These are phyloP conservation scores for Antrodiella citrinella DNA, from an alignment of 768 basidiomycete species.

Conservation along the genomic window DNA sequence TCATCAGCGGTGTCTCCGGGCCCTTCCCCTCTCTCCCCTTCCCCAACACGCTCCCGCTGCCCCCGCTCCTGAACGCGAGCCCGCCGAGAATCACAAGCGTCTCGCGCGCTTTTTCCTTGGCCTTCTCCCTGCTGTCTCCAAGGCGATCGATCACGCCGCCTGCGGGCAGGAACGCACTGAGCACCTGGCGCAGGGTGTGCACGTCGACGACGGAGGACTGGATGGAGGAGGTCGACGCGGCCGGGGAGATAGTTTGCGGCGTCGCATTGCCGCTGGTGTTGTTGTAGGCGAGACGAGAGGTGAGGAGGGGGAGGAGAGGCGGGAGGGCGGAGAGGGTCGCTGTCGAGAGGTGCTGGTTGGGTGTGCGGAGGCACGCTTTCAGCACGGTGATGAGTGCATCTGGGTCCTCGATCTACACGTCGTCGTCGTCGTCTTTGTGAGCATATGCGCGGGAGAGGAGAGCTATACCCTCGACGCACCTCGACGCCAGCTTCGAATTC, in stretches of 20 bases:
- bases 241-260: conserved; percentile 29
- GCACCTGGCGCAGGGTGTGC: conserved; percentile 54
- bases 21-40: conserved; percentile 50
- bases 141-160: conserved; percentile 79
- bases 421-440: not conserved
- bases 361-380: conserved; percentile 67
- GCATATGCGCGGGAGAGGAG: conserved; percentile 13
- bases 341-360: conserved; percentile 75
- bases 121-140: conserved; percentile 65
- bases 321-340: conserved; percentile 70
- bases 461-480: conserved; percentile 35
- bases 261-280: conserved; percentile 16
- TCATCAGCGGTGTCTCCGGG: conserved; percentile 55
- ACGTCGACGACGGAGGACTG: conserved; percentile 44
- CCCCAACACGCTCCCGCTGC: conserved; percentile 28
- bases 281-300: conserved; percentile 25
- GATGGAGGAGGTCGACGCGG: conserved; percentile 40
- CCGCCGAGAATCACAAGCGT: conserved; percentile 68
- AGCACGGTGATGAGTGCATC: conserved; percentile 63
- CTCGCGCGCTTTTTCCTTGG: conserved; percentile 69
- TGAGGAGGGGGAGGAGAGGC: conserved; percentile 54
- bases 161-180: conserved; percentile 61
- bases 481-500: conserved; percentile 66
- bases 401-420: conserved; percentile 56
- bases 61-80: conserved; percentile 55